These are phyloP conservation scores for Chlorophyllum brunneum DNA, from an alignment of 768 basidiomycete genomes.

Conservation along the genomic window DNA sequence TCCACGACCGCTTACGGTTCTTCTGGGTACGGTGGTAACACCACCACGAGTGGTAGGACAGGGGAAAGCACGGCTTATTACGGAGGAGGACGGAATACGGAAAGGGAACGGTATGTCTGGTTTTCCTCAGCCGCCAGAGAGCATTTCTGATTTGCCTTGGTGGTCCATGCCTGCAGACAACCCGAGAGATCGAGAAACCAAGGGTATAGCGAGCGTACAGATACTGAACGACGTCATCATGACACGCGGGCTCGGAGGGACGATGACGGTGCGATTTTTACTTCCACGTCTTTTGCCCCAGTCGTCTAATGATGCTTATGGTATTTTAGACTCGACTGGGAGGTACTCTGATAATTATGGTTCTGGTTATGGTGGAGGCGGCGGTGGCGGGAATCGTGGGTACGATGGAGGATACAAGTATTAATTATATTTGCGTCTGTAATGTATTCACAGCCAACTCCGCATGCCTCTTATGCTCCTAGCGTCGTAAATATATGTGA, in stretches of 20 bases:
- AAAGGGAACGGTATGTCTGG: conserved; percentile 4
- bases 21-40: not conserved
- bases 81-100: no score
- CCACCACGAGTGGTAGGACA: not conserved
- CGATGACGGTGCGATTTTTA: not conserved
- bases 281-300: not conserved
- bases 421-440: no score
- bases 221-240: not conserved
- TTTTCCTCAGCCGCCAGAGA: not conserved
- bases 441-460: no score
- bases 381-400: not conserved
- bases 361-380: not conserved
- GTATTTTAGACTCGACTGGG: not conserved
- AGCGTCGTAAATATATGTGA: no score
- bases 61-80: no score
- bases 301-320: not conserved
- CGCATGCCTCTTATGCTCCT: no score
- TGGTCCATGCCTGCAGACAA: no score
- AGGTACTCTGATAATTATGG: not conserved
- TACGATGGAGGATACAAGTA: not conserved
- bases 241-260: not conserved
- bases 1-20: not conserved
- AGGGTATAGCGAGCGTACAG: not conserved
- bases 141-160: no score
- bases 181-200: not conserved